These are phyloP conservation scores for Dactylorhiza incarnata DNA, from an alignment of 106 monocot species.

Conservation along the genomic window DNA sequence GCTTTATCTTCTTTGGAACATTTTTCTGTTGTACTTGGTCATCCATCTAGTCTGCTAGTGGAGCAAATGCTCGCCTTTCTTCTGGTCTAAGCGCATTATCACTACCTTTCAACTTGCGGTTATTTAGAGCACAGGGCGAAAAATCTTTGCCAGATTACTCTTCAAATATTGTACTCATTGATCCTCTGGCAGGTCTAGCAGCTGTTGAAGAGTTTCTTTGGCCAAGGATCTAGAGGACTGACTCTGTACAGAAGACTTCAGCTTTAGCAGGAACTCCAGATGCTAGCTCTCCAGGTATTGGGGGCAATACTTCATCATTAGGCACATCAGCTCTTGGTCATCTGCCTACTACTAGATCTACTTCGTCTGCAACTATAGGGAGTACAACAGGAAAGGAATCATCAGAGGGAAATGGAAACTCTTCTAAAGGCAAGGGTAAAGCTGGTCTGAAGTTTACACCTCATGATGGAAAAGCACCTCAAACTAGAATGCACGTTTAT, in stretches of 20 bases:
- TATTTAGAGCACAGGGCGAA: no score
- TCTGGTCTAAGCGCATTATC: no score
- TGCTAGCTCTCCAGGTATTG: conserved; percentile 22
- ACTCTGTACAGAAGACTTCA: conserved; percentile 53
- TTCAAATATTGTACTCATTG: no score
- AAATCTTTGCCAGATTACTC: no score
- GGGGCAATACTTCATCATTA: conserved; percentile 38
- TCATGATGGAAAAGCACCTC: conserved; percentile 63
- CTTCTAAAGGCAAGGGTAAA: conserved; percentile 90
- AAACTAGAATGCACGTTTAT: no score
- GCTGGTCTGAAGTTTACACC: conserved; percentile 58
- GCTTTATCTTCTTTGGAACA: no score
- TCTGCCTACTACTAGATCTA: no score
- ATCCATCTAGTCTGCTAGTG: no score
- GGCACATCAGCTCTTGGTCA: conserved; percentile 41
- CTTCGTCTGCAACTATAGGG: no score
- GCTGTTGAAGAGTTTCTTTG: conserved; percentile 96
- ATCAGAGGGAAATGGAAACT: conserved; percentile 38
- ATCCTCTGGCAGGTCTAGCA: conserved; percentile 83
- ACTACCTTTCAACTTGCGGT: no score
- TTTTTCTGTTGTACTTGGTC: no score
- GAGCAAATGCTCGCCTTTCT: no score
- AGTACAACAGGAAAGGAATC: conserved; percentile 44
- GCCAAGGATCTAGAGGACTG: conserved; percentile 78
- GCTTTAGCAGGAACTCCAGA: conserved; percentile 41